Evolutionary conservation across 1,284 basidiomycete species (phyloP).

Genomic region (Flammula alnicola): DNA sequence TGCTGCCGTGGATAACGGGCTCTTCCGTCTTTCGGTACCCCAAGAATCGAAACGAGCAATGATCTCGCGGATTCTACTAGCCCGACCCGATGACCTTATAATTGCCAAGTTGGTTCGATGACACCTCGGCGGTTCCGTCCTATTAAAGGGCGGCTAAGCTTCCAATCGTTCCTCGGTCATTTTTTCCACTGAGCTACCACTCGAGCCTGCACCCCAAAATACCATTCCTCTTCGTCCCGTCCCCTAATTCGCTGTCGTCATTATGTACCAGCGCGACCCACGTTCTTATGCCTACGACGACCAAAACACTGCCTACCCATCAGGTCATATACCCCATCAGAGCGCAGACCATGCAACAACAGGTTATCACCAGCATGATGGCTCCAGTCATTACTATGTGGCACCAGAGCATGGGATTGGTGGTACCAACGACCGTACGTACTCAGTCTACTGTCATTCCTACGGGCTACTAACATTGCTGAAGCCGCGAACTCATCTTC

Average conservation of each 20-base stretch:
- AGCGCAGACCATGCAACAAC: constrained; percentile 31
- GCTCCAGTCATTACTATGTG: constrained; percentile 38
- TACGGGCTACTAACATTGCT: constrained; percentile 13
- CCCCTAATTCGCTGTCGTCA: constrained; percentile 18
- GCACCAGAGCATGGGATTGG: constrained; percentile 28
- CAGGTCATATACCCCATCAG: constrained; percentile 30
- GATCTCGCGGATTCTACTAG: constrained; percentile 34
- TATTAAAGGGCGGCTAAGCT: constrained; percentile 46
- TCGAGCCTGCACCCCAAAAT: constrained; percentile 13
- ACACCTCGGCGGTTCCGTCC: constrained; percentile 45
- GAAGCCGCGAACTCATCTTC: constrained; percentile 28
- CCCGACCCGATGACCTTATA: constrained; percentile 33
- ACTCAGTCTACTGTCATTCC: neutral
- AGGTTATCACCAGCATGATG: constrained; percentile 37
- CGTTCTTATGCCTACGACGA: constrained; percentile 45
- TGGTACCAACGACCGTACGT: constrained; percentile 31
- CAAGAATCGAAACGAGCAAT: constrained; percentile 36
- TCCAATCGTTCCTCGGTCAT: constrained; percentile 32
- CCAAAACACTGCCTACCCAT: constrained; percentile 32
- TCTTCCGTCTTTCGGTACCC: constrained; percentile 40
- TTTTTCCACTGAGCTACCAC: constrained; percentile 29
- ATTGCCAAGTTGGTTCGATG: constrained; percentile 42
- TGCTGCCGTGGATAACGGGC: constrained; percentile 38
- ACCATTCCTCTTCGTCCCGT: no score
- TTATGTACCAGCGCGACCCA: constrained; percentile 42